phyloP scores from a whole-genome alignment of 176 grass and related monocot species.

The Lolium perenne region DNA sequence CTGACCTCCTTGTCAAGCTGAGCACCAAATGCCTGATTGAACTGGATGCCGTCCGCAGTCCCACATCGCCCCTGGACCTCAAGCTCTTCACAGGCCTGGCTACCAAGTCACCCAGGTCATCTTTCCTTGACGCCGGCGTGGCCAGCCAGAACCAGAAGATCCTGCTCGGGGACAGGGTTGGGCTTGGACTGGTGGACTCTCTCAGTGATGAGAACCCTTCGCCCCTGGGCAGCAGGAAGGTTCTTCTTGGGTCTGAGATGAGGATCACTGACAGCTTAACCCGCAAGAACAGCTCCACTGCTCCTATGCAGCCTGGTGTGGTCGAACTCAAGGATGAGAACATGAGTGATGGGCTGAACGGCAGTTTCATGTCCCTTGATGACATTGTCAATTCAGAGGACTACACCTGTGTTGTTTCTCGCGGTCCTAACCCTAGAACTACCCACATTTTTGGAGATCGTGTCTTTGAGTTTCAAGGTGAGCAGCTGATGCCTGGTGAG shows the following conservation, averaged over 20 bases:
- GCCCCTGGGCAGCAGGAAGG: constrained; percentile 52
- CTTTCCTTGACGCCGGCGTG: constrained; percentile 24
- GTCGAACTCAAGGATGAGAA: constrained; percentile 50
- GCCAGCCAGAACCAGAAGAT: constrained; percentile 57
- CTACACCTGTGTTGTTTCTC: constrained; percentile 65
- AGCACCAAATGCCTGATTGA: constrained; percentile 65
- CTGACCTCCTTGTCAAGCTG: constrained; percentile 62
- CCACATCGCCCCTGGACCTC: constrained; percentile 70
- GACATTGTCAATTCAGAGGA: constrained; percentile 71
- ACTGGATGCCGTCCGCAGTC: constrained; percentile 63
- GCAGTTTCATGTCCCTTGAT: constrained; percentile 63
- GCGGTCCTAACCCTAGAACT: constrained; percentile 60
- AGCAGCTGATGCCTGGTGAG: constrained; percentile 46
- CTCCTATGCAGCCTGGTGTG: constrained; percentile 45
- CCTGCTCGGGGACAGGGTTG: constrained; percentile 61
- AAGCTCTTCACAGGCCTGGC: constrained; percentile 65
- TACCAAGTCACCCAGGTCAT: constrained; percentile 62
- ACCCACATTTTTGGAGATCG: constrained; percentile 63
- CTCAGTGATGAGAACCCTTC: constrained; percentile 53
- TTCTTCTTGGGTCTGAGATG: constrained; percentile 68
- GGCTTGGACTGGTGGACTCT: constrained; percentile 61
- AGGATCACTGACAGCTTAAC: constrained; percentile 56
- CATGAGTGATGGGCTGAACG: constrained; percentile 49
- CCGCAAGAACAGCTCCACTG: constrained; percentile 53
- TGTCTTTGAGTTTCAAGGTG: constrained; percentile 52